A percentile compares a stretch with the other conserved stretches of the same genome.
phyloP scores from a whole-genome alignment of 306 rosid species.

The Rosa chinensis region DNA sequence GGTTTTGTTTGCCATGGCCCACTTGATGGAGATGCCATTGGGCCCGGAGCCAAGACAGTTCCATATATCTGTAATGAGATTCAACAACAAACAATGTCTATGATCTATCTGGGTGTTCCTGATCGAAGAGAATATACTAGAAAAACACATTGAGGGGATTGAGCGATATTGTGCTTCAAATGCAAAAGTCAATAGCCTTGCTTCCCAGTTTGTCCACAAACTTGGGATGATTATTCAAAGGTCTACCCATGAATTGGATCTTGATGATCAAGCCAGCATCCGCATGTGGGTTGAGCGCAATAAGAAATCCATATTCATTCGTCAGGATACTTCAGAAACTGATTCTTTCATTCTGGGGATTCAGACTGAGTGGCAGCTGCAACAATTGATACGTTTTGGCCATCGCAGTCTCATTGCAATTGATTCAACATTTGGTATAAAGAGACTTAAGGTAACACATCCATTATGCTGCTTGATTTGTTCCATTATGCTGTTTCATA shows the following conservation, averaged over 20 bases:
- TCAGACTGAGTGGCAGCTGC: slow-evolving; percentile 98
- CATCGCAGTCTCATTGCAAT: slow-evolving; percentile 78
- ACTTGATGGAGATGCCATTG: slow-evolving; percentile 93
- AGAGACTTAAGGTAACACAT: slow-evolving; percentile 75
- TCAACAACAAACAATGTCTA: slow-evolving; percentile 96
- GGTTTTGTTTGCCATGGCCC: slow-evolving; percentile 97
- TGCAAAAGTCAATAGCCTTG: slow-evolving; percentile 74
- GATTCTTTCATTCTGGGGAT: slow-evolving; percentile 86
- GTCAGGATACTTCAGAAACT: slow-evolving; percentile 80
- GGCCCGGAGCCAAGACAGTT: slow-evolving; percentile 81
- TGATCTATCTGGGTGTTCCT: slow-evolving; percentile 96
- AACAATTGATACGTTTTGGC: slow-evolving; percentile 92
- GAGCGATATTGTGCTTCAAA: slow-evolving; percentile 81
- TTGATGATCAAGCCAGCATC: slow-evolving; percentile 94
- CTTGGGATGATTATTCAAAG: slow-evolving; percentile 93
- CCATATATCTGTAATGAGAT: slow-evolving; percentile 90
- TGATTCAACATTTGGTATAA: slow-evolving; percentile 88
- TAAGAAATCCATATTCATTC: slow-evolving; percentile 69
- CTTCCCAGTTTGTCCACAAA: slow-evolving; percentile 92
- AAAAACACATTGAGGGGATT: slow-evolving; percentile 92
- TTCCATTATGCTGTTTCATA: too few relatives aligned
- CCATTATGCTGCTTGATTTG: background rate
- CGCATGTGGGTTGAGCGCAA: slow-evolving; percentile 94
- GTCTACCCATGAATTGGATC: slow-evolving; percentile 89
- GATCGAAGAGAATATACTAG: slow-evolving; percentile 91